These are phyloP conservation scores for Salisapilia sapeloensis DNA, from an alignment of 352 stramenopile genomes.

Conservation along the genomic window DNA sequence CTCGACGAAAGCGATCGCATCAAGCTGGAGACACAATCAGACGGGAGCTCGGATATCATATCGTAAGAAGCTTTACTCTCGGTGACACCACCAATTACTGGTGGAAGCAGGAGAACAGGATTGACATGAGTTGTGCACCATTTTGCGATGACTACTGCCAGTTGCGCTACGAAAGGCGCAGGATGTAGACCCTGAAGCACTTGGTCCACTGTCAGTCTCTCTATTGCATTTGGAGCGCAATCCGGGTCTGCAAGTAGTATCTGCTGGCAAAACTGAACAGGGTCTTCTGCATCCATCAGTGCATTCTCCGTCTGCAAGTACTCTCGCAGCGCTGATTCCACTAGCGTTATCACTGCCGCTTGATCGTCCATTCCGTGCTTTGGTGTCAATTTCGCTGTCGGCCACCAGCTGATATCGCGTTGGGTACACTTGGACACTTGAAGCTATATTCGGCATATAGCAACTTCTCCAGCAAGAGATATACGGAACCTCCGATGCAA, in stretches of 20 bases:
- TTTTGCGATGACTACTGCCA: slow-evolving; percentile 15
- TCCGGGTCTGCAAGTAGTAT: slow-evolving; percentile 8
- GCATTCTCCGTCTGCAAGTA: not conserved
- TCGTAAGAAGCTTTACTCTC: too few species aligned
- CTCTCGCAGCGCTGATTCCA: slow-evolving; percentile 1
- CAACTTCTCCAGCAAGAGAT: too few species aligned
- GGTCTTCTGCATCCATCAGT: slow-evolving; percentile 13
- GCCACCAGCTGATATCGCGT: too few species aligned
- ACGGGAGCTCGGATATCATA: too few species aligned
- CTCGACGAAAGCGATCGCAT: not conserved
- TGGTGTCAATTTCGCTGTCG: too few species aligned
- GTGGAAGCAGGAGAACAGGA: slow-evolving; percentile 9
- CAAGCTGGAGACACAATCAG: too few species aligned
- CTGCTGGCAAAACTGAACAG: slow-evolving; percentile 15
- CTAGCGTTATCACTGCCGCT: too few species aligned
- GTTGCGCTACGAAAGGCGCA: slow-evolving; percentile 16
- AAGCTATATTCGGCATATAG: too few species aligned
- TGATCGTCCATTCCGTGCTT: too few species aligned
- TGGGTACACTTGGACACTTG: too few species aligned
- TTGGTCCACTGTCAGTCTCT: not conserved
- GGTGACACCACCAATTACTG: slow-evolving; percentile 16
- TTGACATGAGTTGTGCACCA: slow-evolving; percentile 18
- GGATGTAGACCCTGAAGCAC: slow-evolving; percentile 9
- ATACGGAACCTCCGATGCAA: too few species aligned
- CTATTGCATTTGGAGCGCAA: not conserved